Base-by-base conservation (phyloP, 2,329 filamentous ascomycete genomes). In the Annulohypoxylon truncatum region DNA sequence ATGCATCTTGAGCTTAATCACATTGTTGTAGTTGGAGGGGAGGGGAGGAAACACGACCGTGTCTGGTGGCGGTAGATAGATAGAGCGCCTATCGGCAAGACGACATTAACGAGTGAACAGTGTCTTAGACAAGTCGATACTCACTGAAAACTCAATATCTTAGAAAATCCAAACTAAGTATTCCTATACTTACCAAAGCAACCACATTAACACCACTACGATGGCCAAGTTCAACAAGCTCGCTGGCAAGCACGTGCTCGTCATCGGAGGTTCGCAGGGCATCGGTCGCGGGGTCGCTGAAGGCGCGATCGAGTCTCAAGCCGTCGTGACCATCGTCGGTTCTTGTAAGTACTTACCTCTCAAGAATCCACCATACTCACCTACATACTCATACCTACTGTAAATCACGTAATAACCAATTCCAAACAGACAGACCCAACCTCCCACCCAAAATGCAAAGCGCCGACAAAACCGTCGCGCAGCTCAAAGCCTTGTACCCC, bases 171-270 rank as follows among this genome's bases (percentile, higher is more conserved):
- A 13, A 44, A 18, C 8, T 3, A 38, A 38, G 13, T 15, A 48
- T 18, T 7, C 10, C n/a, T 24, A 20, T 31, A 15, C 7, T 31
- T 54, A 35, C 10, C 20, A 42, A 53, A 6, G 46, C 7, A 46
- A 46, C 28, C 5, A 28, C 26, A 50, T 15, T n/a, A 20, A 33
- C 15, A 13, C 24, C 28, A 35, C 31, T 56, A 50, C 35, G 54
- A 76, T 76, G 74, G 67, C 73, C 46, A 76, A 75, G 47, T 75
- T 70, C 66, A 76, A 75, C 71, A 76, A 76, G 44, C 73, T 77
- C 56, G 72, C 69, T 4, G 72, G 69, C 38, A 75, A 74, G 67
- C 75, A 77, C 63, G 63, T 77, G 40, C 67, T 75, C 70, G 71
- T 76, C 22, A 74, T 77, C 66, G 75, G 74, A 53, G 75, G 74